Evolutionary conservation across 805 yeast genomes (phyloP), one percentile per base, ranked within the genome.

Genomic region (Ogataea pini): DNA sequence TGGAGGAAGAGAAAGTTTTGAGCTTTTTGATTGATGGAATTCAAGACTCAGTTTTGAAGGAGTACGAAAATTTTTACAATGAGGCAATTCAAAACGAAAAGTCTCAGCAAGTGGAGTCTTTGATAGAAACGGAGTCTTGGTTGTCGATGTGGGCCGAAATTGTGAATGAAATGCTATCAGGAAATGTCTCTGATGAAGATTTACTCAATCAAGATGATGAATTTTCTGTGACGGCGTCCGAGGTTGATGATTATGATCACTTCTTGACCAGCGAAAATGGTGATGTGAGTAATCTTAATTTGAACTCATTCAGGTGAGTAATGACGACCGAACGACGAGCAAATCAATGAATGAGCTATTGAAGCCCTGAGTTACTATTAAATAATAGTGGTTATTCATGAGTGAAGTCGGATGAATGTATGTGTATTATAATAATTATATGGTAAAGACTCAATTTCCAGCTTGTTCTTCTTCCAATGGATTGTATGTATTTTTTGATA

Each of bases 401-500:
- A 22, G 25, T 22, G 25, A 22, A 6, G 25, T 22, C 7, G 7
- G 25, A 22, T 22, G 8, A 22, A 6, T 22, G 8, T 22, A 22
- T 22, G 8, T 22, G 25, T 22, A 22, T 22, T 22, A 22, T 22
- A 22, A 22, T 22, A n/a, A n/a, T n/a, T n/a, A 22, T 22, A 22
- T 22, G 25, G 25, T 22, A 22, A 6, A n/a, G n/a, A 22, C 8
- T 16, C 32, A 24, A 38, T 20, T 37, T 36, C 8, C 44, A 9
- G 41, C 32, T n/a, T 39, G 47, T 17, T 50, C 54, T 22, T 51
- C 55, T 20, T 86, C 92, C 52, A 84, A 65, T 2, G 96, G 94
- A 59, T 88, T 85, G 68, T 86, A 92, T 1, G 92, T 83, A 63
- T 92, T 94, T 65, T 87, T 83, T 1, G 96, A 82, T 19, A 92